Base-by-base conservation (phyloP, 148 eudicot species). In the Vaccinium darrowii region DNA sequence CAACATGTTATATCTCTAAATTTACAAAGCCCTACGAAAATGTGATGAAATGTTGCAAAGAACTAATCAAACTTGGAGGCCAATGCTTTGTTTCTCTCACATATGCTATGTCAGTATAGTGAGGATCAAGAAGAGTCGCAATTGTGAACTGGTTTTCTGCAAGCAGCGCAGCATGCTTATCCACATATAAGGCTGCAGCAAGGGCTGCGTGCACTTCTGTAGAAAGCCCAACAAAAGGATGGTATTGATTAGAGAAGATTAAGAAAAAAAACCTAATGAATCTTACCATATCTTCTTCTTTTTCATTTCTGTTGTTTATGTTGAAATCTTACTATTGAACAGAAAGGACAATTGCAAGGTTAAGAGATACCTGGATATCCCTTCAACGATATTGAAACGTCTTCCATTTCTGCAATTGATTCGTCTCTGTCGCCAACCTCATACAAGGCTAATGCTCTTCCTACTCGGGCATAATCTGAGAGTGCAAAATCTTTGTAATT, bases 401-500 rank as follows among this genome's bases (percentile, higher is more conserved):
- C 90, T 84, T 88, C 86, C 90, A 88, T 88, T 77, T 88, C 87
- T 36, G 88, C 82, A 72, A 88, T 88, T 85, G 90, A 82, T 79
- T 85, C 86, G 2, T 85, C 84, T 83, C 87, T 79, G 76, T 88
- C 87, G 7, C 89, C 87, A 43, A 85, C 90, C 87, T 88, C 90
- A 56, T 88, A 88, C 84, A 88, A 85, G 51, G 87, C 86, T 83
- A 88, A 82, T 76, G 90, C 90, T 85, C 90, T 79, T 21, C 90
- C 90, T 19, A 88, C 90, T 83, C 90, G 82, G 27, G 90, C 90
- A 85, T 85, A 88, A 63, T 88, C 90, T 56, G 90, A 88, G 87
- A 85, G 86, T 1, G 90, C 87, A 52, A 88, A 86, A 57, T 88
- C 90, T 85, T 88, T 88, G 87, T 88, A 88, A n/a, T 86, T 69